phyloP scores from a whole-genome alignment of 352 stramenopile genomes.

The Lagenidium giganteum region DNA sequence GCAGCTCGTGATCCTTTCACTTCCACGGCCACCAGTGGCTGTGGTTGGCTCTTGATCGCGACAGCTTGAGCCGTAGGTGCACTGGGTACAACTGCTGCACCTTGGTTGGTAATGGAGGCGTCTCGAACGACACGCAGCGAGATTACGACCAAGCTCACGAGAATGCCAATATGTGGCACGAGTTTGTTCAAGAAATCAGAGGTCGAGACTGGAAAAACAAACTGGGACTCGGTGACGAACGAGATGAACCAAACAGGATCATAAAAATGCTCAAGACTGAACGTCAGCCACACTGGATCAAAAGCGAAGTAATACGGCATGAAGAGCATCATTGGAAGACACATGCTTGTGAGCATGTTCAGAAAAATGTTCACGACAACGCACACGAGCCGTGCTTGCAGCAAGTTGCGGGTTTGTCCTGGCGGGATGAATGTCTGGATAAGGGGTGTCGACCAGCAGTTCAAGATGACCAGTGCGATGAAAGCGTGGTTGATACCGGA shows the following conservation, averaged over 20 bases:
- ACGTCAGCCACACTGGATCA: slow-evolving; percentile 1
- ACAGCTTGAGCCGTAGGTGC: too few relatives aligned
- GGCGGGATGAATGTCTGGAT: too few relatives aligned
- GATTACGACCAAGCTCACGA: neutral
- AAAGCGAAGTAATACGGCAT: slow-evolving; percentile 7
- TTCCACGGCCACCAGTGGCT: too few relatives aligned
- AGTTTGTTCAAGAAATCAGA: neutral
- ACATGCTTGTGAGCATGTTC: too few relatives aligned
- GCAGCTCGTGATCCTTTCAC: too few relatives aligned
- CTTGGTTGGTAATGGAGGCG: too few relatives aligned
- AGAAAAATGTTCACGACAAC: too few relatives aligned
- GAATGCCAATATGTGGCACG: neutral
- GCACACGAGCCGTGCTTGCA: too few relatives aligned
- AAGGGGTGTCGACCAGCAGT: slow-evolving; percentile 22
- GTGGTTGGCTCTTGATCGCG: too few relatives aligned
- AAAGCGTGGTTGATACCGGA: slow-evolving; percentile 17
- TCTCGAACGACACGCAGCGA: too few relatives aligned
- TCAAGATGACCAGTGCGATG: slow-evolving; percentile 10
- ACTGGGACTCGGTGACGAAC: slow-evolving; percentile 17
- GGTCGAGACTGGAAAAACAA: slow-evolving; percentile 10
- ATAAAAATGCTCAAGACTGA: slow-evolving; percentile 7
- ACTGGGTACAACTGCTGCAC: too few relatives aligned
- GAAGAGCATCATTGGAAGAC: slow-evolving; percentile 14
- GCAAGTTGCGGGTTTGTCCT: neutral
- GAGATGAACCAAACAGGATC: slow-evolving; percentile 14